phyloP scores from a whole-genome alignment of 2,329 filamentous ascomycete genomes.

The Exophiala spinifera region DNA sequence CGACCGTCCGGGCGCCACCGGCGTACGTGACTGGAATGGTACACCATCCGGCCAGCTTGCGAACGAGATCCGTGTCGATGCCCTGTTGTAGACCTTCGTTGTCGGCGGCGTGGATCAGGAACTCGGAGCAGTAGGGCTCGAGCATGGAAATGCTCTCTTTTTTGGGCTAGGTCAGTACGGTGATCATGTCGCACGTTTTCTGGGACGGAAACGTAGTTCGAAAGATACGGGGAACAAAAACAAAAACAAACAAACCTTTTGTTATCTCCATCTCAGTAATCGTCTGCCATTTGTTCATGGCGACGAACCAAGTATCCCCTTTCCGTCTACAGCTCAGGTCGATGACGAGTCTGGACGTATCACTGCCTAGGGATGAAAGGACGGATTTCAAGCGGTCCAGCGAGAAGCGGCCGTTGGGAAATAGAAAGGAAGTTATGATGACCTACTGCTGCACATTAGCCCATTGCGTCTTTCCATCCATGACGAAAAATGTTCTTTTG shows the following conservation, averaged over 20 bases:
- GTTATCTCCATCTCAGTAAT: conserved; percentile 95
- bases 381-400: conserved; percentile 71
- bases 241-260: conserved; percentile 56
- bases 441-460: conserved; percentile 60
- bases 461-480: background rate
- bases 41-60: conserved; percentile 77
- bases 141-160: conserved; percentile 74
- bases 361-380: conserved; percentile 66
- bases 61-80: conserved; percentile 81
- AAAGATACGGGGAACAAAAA: too few relatives aligned
- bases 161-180: background rate
- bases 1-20: conserved; percentile 78
- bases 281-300: conserved; percentile 99
- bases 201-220: too few relatives aligned
- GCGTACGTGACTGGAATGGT: conserved; percentile 93
- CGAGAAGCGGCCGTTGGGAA: conserved; percentile 79
- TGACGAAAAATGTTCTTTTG: too few relatives aligned
- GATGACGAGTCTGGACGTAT: conserved; percentile 81
- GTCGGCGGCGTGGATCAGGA: conserved; percentile 94
- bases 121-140: conserved; percentile 92
- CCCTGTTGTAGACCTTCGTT: conserved; percentile 91
- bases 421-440: conserved; percentile 94
- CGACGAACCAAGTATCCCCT: conserved; percentile 83
- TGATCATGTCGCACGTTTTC: too few relatives aligned
- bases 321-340: conserved; percentile 86